Base-by-base conservation (phyloP, 2,329 filamentous ascomycete genomes). In the Drechslera avenae region DNA sequence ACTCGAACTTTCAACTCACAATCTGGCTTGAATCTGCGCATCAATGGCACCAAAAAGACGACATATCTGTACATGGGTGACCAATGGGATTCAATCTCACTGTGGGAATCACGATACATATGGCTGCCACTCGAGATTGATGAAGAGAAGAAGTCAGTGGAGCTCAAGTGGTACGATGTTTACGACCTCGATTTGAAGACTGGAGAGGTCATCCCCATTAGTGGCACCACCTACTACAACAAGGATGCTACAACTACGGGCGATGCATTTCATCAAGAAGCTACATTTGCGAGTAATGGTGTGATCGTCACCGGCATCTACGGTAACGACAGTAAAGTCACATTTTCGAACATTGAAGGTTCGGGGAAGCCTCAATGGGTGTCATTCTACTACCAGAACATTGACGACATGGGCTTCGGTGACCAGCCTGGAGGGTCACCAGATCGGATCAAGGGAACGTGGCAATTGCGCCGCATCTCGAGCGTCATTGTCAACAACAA, bases 361-460 rank as follows among this genome's bases (percentile, higher is more conserved):
- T 69, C 72, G 0, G 81, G 80, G 2, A 76, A 78, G 49, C 76
- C 78, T 1, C 81, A 83, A 62, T 84, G 81, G 81, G 76, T 84
- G 1, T 81, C 80, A 0, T 83, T 84, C 64, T 80, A 83, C 64
- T 83, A 83, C 57, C 80, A 84, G 53, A 83, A 85, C 65, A 84
- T 75, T 2, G 83, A 85, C 41, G 83, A 85, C 50, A 83, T 84
- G 80, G 83, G 82, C 2, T 85, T 82, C 46, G 83, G 83, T 1
- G 74, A 76, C 50, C 74, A 76, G 53, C 71, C 84, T 2, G 79
- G 78, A 35, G 84, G 83, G 5, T 70, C 73, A 0, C 84, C 84
- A 0, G 83, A 86, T 61, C 79, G 84, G 5, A 85, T 86, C 46
- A 80, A 80, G 4, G 83, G 84, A 0, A 69, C 75, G 0, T 86